These are phyloP conservation scores for Kandelia obovata DNA, from an alignment of 345 rosid species.

Conservation along the genomic window DNA sequence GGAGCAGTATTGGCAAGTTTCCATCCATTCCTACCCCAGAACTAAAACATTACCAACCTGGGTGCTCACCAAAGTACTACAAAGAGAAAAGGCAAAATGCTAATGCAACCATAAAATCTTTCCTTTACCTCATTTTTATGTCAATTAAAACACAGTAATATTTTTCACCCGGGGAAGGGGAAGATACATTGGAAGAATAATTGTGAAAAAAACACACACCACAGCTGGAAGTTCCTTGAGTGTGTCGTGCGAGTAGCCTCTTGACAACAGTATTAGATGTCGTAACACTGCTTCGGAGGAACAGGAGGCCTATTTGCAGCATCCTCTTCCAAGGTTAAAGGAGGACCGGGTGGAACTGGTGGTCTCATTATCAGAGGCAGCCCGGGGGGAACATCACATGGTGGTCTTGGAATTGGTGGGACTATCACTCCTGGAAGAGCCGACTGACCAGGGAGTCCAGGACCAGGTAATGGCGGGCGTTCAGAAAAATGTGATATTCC, in stretches of 20 bases:
- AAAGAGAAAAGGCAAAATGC: too few relatives aligned
- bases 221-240: conserved; percentile 86
- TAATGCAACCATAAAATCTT: too few relatives aligned
- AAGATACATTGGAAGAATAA: not conserved
- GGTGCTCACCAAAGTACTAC: not conserved
- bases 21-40: not conserved
- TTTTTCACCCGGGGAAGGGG: not conserved
- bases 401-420: conserved; percentile 73
- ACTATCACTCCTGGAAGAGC: conserved; percentile 62
- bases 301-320: conserved; percentile 43
- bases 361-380: conserved; percentile 95
- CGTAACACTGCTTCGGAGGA: conserved; percentile 81
- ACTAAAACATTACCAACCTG: not conserved
- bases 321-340: conserved; percentile 54
- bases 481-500: conserved; percentile 66
- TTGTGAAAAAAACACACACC: conserved; percentile 39
- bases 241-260: conserved; percentile 93
- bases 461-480: conserved; percentile 43
- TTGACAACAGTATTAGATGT: conserved; percentile 78
- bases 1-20: not conserved
- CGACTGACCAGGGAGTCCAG: conserved; percentile 47
- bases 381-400: conserved; percentile 81
- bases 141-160: not conserved
- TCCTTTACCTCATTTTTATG: too few relatives aligned
- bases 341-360: conserved; percentile 95